Evolutionary conservation across 139 green algal species (phyloP), one percentile per base, ranked within the genome.

Genomic region (Picochlorum sp.): DNA sequence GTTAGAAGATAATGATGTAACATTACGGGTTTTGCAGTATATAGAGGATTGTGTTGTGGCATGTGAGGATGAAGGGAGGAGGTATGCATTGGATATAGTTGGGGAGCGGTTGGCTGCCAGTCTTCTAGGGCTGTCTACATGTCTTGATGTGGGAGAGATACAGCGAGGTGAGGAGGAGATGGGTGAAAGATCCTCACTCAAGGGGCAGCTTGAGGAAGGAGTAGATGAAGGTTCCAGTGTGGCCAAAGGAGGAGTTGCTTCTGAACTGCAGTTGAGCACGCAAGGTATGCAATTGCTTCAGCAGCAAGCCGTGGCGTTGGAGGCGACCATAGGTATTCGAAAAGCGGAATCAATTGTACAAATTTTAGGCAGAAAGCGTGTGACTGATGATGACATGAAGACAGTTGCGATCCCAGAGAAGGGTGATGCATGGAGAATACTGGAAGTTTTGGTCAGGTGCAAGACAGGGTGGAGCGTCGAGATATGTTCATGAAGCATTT

Each of bases 401-500:
- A 32, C 45, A 24, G 18, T 51, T 47, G 23, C 13, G 18, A 24
- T 64, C 44, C 28, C 26, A 23, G 49, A 64, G 11, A 49, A 37
- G 4, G 57, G 73, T 23, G 50, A 44, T 1, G 58, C 65, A 32
- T 56, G 61, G 13, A 55, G 75, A 30, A 81, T 81, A 47, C 45
- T 81, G 47, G 66, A 81, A 20, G 58, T 81, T 15, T 66, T 81
- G 38, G 14, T 81, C 50, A 24, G 3, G 49, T 81, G 18, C 21
- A 61, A 16, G 58, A 70, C 18, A 45, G 59, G 1, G 62, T 32
- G n/a, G 26, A 71, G 16, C 44, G 74, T 4, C 54, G 63, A 2
- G 74, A 63, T 49, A 41, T 81, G 54, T 51, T 81, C 65, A 74
- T 4, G 74, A 81, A 24, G 74, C 74, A 15, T 81, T 81, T 60